These are phyloP conservation scores for Acacia acuminata DNA, from an alignment of 306 rosid species.

Conservation along the genomic window DNA sequence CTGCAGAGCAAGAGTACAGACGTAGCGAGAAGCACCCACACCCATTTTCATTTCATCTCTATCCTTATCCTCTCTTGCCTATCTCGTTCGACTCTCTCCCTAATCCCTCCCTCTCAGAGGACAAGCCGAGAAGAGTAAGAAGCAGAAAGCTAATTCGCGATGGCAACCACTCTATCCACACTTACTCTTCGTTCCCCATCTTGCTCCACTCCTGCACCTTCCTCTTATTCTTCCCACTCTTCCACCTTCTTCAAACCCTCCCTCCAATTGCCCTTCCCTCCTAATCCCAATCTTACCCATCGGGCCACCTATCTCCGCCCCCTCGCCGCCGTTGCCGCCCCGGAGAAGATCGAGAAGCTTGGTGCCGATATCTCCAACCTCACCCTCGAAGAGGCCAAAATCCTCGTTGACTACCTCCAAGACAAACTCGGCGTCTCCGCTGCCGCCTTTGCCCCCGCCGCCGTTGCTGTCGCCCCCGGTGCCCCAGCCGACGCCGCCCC, in stretches of 20 bases:
- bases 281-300: constrained; percentile 36
- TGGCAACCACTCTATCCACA: constrained; percentile 65
- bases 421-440: constrained; percentile 95
- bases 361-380: constrained; percentile 68
- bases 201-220: constrained; percentile 36
- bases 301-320: constrained; percentile 62
- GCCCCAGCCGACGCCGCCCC: constrained; percentile 39
- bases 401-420: constrained; percentile 83
- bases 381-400: constrained; percentile 82
- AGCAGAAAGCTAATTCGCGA: constrained; percentile 23
- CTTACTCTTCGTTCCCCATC: constrained; percentile 49
- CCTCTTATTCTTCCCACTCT: constrained; percentile 39
- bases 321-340: constrained; percentile 61
- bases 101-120: neutral
- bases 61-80: constrained; percentile 36
- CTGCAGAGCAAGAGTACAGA: neutral
- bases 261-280: constrained; percentile 45
- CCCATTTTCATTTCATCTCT: neutral
- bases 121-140: neutral
- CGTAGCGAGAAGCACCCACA: neutral
- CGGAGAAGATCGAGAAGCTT: constrained; percentile 65
- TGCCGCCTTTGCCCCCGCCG: constrained; percentile 77
- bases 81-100: neutral
- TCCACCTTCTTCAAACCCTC: constrained; percentile 34
- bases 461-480: constrained; percentile 47